Evolutionary conservation across 495 filamentous ascomycete genomes (phyloP).

Genomic region (Sordaria brevicollis): DNA sequence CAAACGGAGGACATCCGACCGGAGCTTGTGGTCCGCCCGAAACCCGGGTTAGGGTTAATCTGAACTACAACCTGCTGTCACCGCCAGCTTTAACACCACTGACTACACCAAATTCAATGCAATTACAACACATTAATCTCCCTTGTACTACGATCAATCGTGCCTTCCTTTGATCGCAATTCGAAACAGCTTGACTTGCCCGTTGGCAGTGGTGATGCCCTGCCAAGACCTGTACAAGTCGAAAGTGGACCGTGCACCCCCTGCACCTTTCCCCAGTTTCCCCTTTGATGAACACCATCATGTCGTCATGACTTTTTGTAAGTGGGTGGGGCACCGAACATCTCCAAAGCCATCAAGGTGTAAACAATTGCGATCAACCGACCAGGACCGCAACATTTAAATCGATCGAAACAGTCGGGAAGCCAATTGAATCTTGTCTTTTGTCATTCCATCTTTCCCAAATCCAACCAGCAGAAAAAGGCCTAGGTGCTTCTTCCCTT

Average conservation of each 20-base stretch:
- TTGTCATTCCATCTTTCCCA: not conserved
- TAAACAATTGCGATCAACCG: not conserved
- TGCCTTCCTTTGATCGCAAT: not conserved
- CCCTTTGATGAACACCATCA: not conserved
- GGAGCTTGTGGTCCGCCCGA: not conserved
- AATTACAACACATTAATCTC: not conserved
- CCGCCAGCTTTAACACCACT: no score
- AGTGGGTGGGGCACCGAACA: not conserved
- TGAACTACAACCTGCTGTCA: not conserved
- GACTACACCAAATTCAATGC: no score
- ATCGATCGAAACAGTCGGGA: not conserved
- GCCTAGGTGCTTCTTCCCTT: not conserved
- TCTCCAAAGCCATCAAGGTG: not conserved
- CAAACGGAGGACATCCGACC: not conserved
- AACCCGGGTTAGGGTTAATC: not conserved
- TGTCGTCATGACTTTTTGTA: not conserved
- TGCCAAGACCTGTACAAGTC: not conserved
- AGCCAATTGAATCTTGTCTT: not conserved
- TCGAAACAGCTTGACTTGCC: not conserved
- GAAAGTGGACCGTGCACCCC: not conserved
- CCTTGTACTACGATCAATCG: not conserved
- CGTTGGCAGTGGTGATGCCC: not conserved
- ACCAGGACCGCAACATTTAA: not conserved
- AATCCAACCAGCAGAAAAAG: not conserved
- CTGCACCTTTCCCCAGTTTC: not conserved